Conservation (phyloP, 345 rosid species). For the Linum tenue region DNA sequence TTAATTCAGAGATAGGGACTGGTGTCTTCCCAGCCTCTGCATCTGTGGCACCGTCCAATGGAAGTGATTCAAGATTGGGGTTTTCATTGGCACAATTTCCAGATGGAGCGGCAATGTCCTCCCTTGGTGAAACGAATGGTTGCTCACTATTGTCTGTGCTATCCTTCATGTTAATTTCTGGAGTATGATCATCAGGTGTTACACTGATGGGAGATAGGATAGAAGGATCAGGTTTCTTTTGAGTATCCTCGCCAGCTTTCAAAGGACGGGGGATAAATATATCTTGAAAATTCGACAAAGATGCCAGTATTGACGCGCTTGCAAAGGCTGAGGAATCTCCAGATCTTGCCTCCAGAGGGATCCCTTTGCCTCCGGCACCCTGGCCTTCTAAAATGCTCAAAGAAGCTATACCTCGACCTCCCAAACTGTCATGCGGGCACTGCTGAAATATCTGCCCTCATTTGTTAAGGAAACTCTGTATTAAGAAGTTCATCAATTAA, state of each 20-base stretch:
- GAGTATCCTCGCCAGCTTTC: slow-evolving; percentile 41
- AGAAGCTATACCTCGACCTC: slow-evolving; percentile 50
- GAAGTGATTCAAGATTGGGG: slow-evolving; percentile 36
- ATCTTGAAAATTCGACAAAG: slow-evolving; percentile 58
- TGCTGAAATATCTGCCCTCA: slow-evolving; percentile 68
- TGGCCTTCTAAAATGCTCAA: slow-evolving; percentile 69
- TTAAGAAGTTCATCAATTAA: slow-evolving; percentile 37
- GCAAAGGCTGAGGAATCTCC: slow-evolving; percentile 81
- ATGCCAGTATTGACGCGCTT: slow-evolving; percentile 86
- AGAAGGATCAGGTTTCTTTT: slow-evolving; percentile 49
- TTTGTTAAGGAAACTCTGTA: slow-evolving; percentile 3
- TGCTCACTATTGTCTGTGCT: slow-evolving; percentile 42
- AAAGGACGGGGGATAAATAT: slow-evolving; percentile 49
- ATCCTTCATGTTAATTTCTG: slow-evolving; percentile 69
- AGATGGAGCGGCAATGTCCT: slow-evolving; percentile 41
- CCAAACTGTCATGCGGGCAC: slow-evolving; percentile 50
- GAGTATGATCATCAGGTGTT: slow-evolving; percentile 30
- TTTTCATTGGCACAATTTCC: slow-evolving; percentile 42
- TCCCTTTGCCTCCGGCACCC: slow-evolving; percentile 51
- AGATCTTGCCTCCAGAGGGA: slow-evolving; percentile 70
- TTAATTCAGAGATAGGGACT: slow-evolving; percentile 44
- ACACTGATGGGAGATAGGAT: slow-evolving; percentile 43
- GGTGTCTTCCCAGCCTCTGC: slow-evolving; percentile 44
- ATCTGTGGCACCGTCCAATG: slow-evolving; percentile 48
- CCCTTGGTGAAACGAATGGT: slow-evolving; percentile 44